Conservation (phyloP, 2,329 filamentous ascomycete species). For the Gyromitra esculenta region DNA sequence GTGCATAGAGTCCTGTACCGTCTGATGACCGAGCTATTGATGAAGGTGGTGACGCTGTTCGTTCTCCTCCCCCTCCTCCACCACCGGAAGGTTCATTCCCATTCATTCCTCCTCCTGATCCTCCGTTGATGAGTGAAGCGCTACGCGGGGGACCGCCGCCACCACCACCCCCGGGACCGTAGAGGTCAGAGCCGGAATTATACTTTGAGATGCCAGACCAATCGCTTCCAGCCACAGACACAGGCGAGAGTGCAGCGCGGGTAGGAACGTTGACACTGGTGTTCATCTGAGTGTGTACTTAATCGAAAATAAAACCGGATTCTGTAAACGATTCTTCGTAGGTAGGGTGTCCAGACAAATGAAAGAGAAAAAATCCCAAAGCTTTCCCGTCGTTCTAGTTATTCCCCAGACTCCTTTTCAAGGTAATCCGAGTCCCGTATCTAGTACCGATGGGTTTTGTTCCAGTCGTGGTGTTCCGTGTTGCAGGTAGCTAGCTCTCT, state of each 20-base stretch:
- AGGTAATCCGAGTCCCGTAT: not conserved
- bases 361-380: conserved; percentile 8
- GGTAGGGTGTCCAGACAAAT: not conserved
- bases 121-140: conserved; percentile 48
- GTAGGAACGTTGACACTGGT: conserved; percentile 40
- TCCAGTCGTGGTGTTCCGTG: not conserved
- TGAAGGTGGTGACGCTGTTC: conserved; percentile 76
- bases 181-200: conserved; percentile 63
- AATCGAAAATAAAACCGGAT: not conserved
- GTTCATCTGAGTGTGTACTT: conserved; percentile 31
- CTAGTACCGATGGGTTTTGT: not conserved
- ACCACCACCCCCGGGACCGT: conserved; percentile 62
- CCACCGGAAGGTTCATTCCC: conserved; percentile 51
- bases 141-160: conserved; percentile 68
- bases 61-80: conserved; percentile 58
- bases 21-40: conserved; percentile 87
- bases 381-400: not conserved
- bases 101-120: conserved; percentile 26
- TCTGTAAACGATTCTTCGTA: not conserved
- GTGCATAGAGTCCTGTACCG: conserved; percentile 71
- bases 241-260: conserved; percentile 54
- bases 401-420: not conserved
- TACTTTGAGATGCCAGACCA: conserved; percentile 79
- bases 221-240: conserved; percentile 72
- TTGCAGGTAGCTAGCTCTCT: not conserved